Evolutionary conservation across 2,329 filamentous ascomycete species (phyloP), one percentile per base, ranked within the genome.

Genomic region (Blastomyces silverae): DNA sequence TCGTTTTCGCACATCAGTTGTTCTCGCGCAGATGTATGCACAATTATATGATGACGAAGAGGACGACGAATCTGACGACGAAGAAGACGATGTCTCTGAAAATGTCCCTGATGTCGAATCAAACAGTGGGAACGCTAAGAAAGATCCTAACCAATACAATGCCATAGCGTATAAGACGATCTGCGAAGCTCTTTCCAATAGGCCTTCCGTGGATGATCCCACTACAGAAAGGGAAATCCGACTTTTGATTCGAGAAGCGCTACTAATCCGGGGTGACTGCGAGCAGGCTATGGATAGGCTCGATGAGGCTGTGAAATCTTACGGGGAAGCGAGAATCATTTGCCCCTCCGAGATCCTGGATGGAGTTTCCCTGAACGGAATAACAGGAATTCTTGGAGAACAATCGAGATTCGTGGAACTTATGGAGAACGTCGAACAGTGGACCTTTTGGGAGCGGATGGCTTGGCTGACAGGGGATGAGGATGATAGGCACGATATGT

Each of bases 381-480:
- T 57, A 57, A 57, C 34, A 10, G 11, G 6, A 37, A 57, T 57
- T 57, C 34, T 37, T 20, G 55, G 31, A 22, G 34, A 57, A 22
- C 31, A 57, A 39, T 34, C 10, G 20, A 57, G 20, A 57, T 57
- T 37, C 20, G 31, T 15, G 3, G 55, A 57, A 7, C 34, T 57
- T 13, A 57, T 57, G 17, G 55, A 57, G 20, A 57, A 57, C 17
- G 55, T 57, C 8, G 55, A 57, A 34, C 55, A 39, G 11, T 57
- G 55, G 34, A 57, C 55, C 5, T 39, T 39, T 39, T 57, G 55
- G 55, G 55, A 57, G 2, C 28, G 55, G 55, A 57, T 57, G 55
- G 55, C 55, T 39, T 57, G 55, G 55, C 55, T 57, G 10, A 57
- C 55, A 2, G 34, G 25, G 2, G 55, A 25, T 13, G 55, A 57